Conservation (phyloP, 2,329 filamentous ascomycete genomes). For the Thelonectria rubi region DNA sequence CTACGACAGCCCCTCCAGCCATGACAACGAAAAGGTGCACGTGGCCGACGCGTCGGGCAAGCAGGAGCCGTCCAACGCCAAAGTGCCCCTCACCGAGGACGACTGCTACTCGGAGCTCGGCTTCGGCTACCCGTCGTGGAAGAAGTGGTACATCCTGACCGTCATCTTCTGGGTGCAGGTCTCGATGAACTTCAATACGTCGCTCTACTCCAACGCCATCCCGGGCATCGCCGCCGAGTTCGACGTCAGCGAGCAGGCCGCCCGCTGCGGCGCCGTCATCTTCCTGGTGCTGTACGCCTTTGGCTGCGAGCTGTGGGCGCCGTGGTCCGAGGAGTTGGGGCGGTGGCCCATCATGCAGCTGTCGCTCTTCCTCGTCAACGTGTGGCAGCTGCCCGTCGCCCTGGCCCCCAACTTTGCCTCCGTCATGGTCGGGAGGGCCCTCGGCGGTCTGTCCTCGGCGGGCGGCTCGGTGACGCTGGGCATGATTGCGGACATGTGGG, state of each 20-base stretch:
- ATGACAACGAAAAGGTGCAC: constrained; percentile 26
- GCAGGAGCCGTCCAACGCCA: constrained; percentile 51
- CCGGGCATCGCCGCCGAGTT: constrained; percentile 73
- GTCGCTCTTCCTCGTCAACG: constrained; percentile 78
- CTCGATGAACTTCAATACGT: constrained; percentile 84
- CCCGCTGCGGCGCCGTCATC: constrained; percentile 77
- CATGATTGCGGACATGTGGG: constrained; percentile 80
- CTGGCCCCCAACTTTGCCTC: constrained; percentile 77
- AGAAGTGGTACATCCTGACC: constrained; percentile 78
- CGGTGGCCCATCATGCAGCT: constrained; percentile 79
- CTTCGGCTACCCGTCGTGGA: constrained; percentile 66
- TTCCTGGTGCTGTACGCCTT: constrained; percentile 85
- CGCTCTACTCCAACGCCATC: constrained; percentile 76
- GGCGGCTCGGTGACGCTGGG: constrained; percentile 78
- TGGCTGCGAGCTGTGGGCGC: constrained; percentile 88
- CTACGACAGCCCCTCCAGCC: constrained; percentile 23
- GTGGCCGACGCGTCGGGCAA: constrained; percentile 48
- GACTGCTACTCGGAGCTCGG: constrained; percentile 74
- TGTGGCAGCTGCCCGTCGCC: constrained; percentile 78
- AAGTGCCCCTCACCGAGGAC: constrained; percentile 59
- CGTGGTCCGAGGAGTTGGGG: constrained; percentile 86
- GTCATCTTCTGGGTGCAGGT: constrained; percentile 78
- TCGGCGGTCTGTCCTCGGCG: constrained; percentile 76
- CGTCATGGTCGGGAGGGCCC: constrained; percentile 73
- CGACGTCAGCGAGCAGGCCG: constrained; percentile 71